Conservation (phyloP, 1,139 yeast genomes). For the Geotrichum siamense region DNA sequence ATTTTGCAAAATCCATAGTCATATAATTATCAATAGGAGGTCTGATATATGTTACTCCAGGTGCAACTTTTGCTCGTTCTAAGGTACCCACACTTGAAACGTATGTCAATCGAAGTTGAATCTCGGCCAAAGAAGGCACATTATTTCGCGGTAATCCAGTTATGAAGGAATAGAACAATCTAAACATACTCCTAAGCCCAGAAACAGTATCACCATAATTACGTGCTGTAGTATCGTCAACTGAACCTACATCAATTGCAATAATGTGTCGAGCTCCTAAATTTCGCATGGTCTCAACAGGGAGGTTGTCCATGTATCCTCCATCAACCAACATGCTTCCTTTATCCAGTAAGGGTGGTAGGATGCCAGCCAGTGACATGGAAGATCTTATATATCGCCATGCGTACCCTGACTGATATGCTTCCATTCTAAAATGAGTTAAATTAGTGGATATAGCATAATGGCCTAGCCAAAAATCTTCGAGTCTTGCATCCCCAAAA, state of each 20-base stretch:
- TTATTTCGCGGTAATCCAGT: conserved; percentile 51
- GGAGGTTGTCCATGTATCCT: conserved; percentile 89
- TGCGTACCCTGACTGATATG: conserved; percentile 85
- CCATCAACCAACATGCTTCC: conserved; percentile 95
- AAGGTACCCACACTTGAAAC: conserved; percentile 93
- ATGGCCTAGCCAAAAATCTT: conserved; percentile 89
- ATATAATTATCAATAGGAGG: conserved; percentile 93
- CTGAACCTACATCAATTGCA: conserved; percentile 97
- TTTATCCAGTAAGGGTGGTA: conserved; percentile 74
- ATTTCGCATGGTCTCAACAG: conserved; percentile 78
- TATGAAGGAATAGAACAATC: conserved; percentile 51
- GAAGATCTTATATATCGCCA: conserved; percentile 96
- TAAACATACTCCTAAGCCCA: conserved; percentile 79
- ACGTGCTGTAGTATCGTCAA: conserved; percentile 88
- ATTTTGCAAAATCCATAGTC: conserved; percentile 85
- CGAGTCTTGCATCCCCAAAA: conserved; percentile 86
- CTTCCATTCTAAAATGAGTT: conserved; percentile 91
- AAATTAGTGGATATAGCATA: conserved; percentile 93
- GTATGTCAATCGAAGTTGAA: conserved; percentile 86
- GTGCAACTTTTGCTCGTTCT: conserved; percentile 74
- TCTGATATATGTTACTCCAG: conserved; percentile 82
- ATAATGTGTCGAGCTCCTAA: conserved; percentile 82
- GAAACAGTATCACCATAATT: conserved; percentile 86
- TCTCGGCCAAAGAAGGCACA: conserved; percentile 91
- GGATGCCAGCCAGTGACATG: conserved; percentile 89